Percentiles rank a stretch among this genome's conserved stretches.
Evolutionary conservation across 2,329 filamentous ascomycete species (phyloP).

Genomic region (Emydomyces testavorans): DNA sequence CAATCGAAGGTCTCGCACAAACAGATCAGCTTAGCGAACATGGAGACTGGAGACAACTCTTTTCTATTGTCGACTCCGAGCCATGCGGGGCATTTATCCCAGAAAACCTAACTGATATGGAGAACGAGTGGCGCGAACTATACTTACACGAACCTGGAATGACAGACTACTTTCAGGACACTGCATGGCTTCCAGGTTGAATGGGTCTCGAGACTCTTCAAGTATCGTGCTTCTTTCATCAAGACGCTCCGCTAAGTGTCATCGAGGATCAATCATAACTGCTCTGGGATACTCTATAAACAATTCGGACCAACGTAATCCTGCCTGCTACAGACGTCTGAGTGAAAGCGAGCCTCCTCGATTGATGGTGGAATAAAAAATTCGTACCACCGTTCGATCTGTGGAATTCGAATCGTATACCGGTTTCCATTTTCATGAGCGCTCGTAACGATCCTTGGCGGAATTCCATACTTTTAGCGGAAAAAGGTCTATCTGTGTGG

Average conservation of each 20-base stretch:
- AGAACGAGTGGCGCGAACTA: constrained; percentile 37
- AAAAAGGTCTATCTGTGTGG: no score
- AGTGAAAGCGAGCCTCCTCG: no score
- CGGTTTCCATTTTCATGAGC: no score
- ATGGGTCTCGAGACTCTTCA: background rate
- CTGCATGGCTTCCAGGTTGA: constrained; percentile 29
- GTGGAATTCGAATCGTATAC: no score
- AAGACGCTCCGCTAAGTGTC: background rate
- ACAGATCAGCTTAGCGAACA: constrained; percentile 27
- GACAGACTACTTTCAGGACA: constrained; percentile 33
- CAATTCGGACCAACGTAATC: no score
- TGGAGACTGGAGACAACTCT: constrained; percentile 34
- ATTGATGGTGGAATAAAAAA: no score
- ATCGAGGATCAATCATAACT: no score
- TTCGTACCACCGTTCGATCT: no score
- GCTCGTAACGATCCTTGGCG: no score
- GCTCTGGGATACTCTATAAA: no score
- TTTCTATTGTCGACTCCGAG: constrained; percentile 31
- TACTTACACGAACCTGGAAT: constrained; percentile 36
- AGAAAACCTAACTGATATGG: constrained; percentile 32
- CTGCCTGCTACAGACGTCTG: no score
- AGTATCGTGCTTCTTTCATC: background rate
- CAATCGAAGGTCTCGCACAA: constrained; percentile 8
- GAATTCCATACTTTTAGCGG: no score
- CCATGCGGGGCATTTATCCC: constrained; percentile 29